Conservation (phyloP, 192 early-diverging fungal species). For the Umbelopsis isabellina region DNA sequence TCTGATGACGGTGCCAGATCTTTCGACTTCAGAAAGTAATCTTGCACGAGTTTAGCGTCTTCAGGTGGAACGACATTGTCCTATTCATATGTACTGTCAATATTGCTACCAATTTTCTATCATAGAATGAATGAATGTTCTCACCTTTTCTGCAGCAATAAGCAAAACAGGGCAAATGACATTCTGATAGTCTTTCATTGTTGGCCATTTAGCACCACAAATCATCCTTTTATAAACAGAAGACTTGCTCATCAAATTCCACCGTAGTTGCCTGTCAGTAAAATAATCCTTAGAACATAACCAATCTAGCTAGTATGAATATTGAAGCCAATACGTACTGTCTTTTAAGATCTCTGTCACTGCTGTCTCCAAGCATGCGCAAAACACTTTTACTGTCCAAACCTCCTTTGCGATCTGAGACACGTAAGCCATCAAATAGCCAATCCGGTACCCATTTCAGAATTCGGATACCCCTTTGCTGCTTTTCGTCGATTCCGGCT, state of each 20-base stretch:
- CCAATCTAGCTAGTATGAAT: neutral
- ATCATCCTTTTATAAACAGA: slow-evolving; percentile 50
- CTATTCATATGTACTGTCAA: neutral
- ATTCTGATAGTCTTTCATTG: slow-evolving; percentile 33
- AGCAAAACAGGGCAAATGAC: slow-evolving; percentile 48
- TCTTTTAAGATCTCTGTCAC: slow-evolving; percentile 37
- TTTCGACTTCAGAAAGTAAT: neutral
- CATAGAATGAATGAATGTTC: neutral
- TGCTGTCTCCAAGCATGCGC: slow-evolving; percentile 43
- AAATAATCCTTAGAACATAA: neutral
- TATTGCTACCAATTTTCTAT: neutral
- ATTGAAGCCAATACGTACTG: slow-evolving; percentile 9
- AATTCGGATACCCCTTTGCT: slow-evolving; percentile 30
- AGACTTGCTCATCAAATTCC: slow-evolving; percentile 56
- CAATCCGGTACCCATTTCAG: slow-evolving; percentile 50
- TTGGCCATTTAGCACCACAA: slow-evolving; percentile 41
- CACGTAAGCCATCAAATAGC: slow-evolving; percentile 46
- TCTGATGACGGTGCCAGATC: neutral
- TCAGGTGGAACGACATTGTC: slow-evolving; percentile 12
- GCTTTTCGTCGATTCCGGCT: slow-evolving; percentile 41
- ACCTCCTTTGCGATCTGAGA: slow-evolving; percentile 53
- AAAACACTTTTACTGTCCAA: slow-evolving; percentile 47
- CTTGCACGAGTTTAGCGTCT: neutral
- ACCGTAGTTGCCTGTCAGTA: slow-evolving; percentile 44
- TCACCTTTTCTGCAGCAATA: slow-evolving; percentile 53